A percentile compares a stretch with the other conserved stretches of the same genome.
phyloP scores from a whole-genome alignment of 2,329 filamentous ascomycete genomes.

The Apiospora arundinis region DNA sequence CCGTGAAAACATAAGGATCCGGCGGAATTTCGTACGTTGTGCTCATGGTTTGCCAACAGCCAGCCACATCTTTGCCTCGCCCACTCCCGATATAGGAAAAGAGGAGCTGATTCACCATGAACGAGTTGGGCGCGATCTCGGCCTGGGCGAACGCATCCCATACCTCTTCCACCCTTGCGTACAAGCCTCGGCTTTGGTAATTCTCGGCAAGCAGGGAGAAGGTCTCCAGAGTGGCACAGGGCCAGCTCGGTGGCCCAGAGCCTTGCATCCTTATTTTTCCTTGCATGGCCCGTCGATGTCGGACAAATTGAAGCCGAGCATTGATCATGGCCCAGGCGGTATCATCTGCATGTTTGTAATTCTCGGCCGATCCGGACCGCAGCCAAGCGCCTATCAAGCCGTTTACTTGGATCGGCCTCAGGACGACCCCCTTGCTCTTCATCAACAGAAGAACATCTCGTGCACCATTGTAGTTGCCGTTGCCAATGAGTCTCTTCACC shows the following conservation, averaged over 20 bases:
- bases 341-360: slow-evolving; percentile 67
- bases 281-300: slow-evolving; percentile 43
- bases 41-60: slow-evolving; percentile 62
- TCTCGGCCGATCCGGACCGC: slow-evolving; percentile 61
- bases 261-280: slow-evolving; percentile 30
- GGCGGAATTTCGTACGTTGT: slow-evolving; percentile 57
- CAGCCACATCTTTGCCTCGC: slow-evolving; percentile 58
- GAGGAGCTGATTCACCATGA: slow-evolving; percentile 81
- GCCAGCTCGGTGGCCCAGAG: slow-evolving; percentile 48
- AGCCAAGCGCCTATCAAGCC: slow-evolving; percentile 82
- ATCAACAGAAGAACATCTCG: slow-evolving; percentile 77
- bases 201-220: slow-evolving; percentile 77
- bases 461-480: slow-evolving; percentile 73
- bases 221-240: slow-evolving; percentile 75
- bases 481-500: slow-evolving; percentile 82
- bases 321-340: slow-evolving; percentile 81
- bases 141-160: slow-evolving; percentile 67
- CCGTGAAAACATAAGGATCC: slow-evolving; percentile 72
- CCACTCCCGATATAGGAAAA: slow-evolving; percentile 68
- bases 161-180: slow-evolving; percentile 63
- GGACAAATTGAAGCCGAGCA: slow-evolving; percentile 68
- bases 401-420: slow-evolving; percentile 80
- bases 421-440: slow-evolving; percentile 70
- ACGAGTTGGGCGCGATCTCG: slow-evolving; percentile 71
- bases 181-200: slow-evolving; percentile 68